Percentiles rank a stretch among this genome's conserved stretches.
Evolutionary conservation across 2,329 filamentous ascomycete species (phyloP).

Genomic region (Thielaviopsis musarum): DNA sequence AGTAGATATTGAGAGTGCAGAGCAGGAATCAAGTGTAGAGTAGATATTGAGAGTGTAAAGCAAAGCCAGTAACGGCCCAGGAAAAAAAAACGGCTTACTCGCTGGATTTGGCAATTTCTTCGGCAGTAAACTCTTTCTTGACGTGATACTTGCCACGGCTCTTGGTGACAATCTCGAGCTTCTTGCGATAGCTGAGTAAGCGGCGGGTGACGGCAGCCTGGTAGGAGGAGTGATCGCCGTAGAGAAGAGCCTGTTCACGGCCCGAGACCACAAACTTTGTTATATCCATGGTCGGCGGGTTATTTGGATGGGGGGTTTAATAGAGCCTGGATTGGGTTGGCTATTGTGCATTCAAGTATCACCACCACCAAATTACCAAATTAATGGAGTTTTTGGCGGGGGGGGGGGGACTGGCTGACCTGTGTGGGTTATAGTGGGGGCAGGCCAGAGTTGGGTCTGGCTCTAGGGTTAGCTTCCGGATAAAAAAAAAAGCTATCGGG

Average conservation of each 20-base stretch:
- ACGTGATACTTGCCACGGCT: slow-evolving; percentile 73
- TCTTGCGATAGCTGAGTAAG: slow-evolving; percentile 68
- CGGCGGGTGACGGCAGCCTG: slow-evolving; percentile 63
- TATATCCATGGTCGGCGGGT: slow-evolving; percentile 54
- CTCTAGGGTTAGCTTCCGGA: neutral
- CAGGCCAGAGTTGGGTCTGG: neutral
- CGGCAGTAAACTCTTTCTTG: slow-evolving; percentile 52
- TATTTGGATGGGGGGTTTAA: neutral
- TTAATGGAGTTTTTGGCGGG: neutral
- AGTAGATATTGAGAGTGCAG: no score
- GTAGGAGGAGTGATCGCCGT: slow-evolving; percentile 80
- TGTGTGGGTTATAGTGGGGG: neutral
- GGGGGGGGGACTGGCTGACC: neutral
- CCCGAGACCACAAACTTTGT: slow-evolving; percentile 67
- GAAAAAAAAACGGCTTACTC: slow-evolving; percentile 38
- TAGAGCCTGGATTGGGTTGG: neutral
- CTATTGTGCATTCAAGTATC: no score
- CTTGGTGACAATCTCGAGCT: slow-evolving; percentile 66
- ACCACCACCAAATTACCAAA: no score
- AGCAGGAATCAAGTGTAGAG: no score
- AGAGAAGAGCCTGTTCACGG: slow-evolving; percentile 67
- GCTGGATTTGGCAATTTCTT: slow-evolving; percentile 56
- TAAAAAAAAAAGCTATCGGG: neutral
- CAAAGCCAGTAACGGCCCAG: no score
- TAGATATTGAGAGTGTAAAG: no score